phyloP scores from a whole-genome alignment of 2,329 filamentous ascomycete genomes.

The Tolypocladium ophioglossoides region DNA sequence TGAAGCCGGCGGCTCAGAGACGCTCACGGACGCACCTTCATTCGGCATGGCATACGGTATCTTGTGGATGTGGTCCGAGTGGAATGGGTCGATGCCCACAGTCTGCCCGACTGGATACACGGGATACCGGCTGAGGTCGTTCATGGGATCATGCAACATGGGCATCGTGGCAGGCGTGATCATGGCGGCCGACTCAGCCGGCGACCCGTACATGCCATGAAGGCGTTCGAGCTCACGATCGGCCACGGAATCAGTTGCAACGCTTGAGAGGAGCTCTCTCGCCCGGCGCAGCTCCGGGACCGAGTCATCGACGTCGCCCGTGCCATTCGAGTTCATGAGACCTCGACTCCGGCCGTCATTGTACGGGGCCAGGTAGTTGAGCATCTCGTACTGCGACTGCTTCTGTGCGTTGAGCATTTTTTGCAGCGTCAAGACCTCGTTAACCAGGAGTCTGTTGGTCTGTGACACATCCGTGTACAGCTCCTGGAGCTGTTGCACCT shows the following conservation, averaged over 20 bases:
- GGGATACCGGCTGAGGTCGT: slow-evolving; percentile 47
- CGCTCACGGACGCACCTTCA: slow-evolving; percentile 27
- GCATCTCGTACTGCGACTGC: slow-evolving; percentile 46
- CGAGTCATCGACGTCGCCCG: slow-evolving; percentile 37
- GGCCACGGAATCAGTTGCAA: slow-evolving; percentile 39
- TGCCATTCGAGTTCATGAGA: slow-evolving; percentile 23
- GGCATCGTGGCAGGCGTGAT: slow-evolving; percentile 31
- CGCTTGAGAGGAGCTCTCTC: slow-evolving; percentile 43
- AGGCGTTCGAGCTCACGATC: slow-evolving; percentile 46
- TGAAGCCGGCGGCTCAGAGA: slow-evolving; percentile 25
- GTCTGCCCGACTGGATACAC: slow-evolving; percentile 89
- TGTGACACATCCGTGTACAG: slow-evolving; percentile 68
- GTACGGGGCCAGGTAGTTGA: slow-evolving; percentile 42
- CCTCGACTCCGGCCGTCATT: slow-evolving; percentile 30
- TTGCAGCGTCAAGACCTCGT: slow-evolving; percentile 50
- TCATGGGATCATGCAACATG: slow-evolving; percentile 43
- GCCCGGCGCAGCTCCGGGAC: slow-evolving; percentile 44
- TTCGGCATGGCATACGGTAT: slow-evolving; percentile 75
- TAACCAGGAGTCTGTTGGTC: slow-evolving; percentile 50
- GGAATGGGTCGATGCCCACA: slow-evolving; percentile 89
- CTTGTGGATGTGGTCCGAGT: slow-evolving; percentile 87
- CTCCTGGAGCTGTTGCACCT: slow-evolving; percentile 79
- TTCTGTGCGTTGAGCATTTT: slow-evolving; percentile 49
- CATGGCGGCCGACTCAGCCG: slow-evolving; percentile 39
- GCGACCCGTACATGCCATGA: slow-evolving; percentile 42